phyloP scores from a whole-genome alignment of 2,329 filamentous ascomycete genomes.

The Aspergillus neoniger region DNA sequence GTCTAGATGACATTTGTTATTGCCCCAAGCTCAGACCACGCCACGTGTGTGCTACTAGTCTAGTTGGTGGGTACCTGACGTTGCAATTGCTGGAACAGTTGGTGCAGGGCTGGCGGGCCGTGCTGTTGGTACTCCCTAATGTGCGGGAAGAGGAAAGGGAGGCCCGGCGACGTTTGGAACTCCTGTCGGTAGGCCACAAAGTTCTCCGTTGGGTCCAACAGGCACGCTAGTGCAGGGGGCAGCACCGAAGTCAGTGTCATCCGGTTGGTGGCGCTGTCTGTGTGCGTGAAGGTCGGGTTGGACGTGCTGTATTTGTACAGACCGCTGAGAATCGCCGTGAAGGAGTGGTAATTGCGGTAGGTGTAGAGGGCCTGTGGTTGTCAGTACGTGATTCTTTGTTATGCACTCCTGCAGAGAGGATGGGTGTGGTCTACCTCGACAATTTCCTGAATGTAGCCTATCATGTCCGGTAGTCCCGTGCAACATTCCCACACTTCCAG shows the following conservation, averaged over 20 bases:
- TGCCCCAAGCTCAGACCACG: not conserved
- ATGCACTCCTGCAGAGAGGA: not conserved
- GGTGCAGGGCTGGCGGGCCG: constrained; percentile 30
- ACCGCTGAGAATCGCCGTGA: constrained; percentile 40
- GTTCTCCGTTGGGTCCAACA: constrained; percentile 36
- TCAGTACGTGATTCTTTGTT: not conserved
- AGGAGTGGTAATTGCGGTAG: constrained; percentile 39
- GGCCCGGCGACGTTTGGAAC: constrained; percentile 35
- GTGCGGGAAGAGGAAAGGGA: constrained; percentile 44
- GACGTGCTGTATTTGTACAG: constrained; percentile 37
- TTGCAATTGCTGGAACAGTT: constrained; percentile 31
- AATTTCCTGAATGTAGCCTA: constrained; percentile 37
- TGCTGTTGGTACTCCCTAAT: constrained; percentile 34
- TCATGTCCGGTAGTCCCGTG: constrained; percentile 36
- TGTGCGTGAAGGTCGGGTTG: constrained; percentile 22
- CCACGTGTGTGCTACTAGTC: not conserved
- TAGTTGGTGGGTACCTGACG: not conserved
- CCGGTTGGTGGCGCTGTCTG: constrained; percentile 16
- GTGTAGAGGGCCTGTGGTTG: constrained; percentile 31
- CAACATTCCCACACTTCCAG: constrained; percentile 43
- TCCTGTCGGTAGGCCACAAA: constrained; percentile 39
- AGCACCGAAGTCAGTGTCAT: constrained; percentile 28
- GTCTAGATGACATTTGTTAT: not conserved
- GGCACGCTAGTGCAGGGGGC: constrained; percentile 26
- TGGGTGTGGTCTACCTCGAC: constrained; percentile 29